Evolutionary conservation across 2,329 filamentous ascomycete genomes (phyloP).

Genomic region (Cytospora paraplurivora): DNA sequence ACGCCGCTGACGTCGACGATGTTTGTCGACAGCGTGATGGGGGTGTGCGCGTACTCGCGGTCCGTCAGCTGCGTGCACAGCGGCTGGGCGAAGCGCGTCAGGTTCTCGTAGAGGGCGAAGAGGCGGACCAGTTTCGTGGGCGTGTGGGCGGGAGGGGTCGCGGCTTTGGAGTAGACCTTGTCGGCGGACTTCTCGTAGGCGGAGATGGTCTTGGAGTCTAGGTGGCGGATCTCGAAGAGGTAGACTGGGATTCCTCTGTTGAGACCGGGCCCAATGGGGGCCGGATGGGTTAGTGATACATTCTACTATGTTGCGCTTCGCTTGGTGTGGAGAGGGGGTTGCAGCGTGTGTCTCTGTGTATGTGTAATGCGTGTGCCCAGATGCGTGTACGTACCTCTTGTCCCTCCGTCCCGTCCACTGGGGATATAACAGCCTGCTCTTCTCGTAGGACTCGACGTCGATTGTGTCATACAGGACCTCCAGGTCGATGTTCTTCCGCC

Average conservation of each 20-base stretch:
- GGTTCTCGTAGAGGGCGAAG: slow-evolving; percentile 91
- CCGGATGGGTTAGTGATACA: not conserved
- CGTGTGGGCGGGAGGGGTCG: slow-evolving; percentile 54
- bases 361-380: not conserved
- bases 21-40: slow-evolving; percentile 89
- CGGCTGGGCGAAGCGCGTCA: slow-evolving; percentile 84
- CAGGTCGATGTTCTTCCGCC: slow-evolving; percentile 78
- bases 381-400: slow-evolving; percentile 46
- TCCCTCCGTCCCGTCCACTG: slow-evolving; percentile 94
- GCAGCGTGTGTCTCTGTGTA: not conserved
- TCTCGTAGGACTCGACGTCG: slow-evolving; percentile 80
- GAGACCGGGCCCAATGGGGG: too few relatives aligned
- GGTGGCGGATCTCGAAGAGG: slow-evolving; percentile 81
- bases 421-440: slow-evolving; percentile 79
- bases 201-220: slow-evolving; percentile 79
- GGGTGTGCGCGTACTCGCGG: slow-evolving; percentile 74
- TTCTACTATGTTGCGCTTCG: not conserved
- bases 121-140: slow-evolving; percentile 78
- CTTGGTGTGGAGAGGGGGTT: not conserved
- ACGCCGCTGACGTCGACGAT: slow-evolving; percentile 92
- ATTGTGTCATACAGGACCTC: slow-evolving; percentile 83
- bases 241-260: slow-evolving; percentile 85
- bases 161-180: slow-evolving; percentile 59
- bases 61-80: slow-evolving; percentile 75
- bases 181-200: slow-evolving; percentile 73